Base-by-base conservation (phyloP, 345 rosid species). In the Gossypium australe region DNA sequence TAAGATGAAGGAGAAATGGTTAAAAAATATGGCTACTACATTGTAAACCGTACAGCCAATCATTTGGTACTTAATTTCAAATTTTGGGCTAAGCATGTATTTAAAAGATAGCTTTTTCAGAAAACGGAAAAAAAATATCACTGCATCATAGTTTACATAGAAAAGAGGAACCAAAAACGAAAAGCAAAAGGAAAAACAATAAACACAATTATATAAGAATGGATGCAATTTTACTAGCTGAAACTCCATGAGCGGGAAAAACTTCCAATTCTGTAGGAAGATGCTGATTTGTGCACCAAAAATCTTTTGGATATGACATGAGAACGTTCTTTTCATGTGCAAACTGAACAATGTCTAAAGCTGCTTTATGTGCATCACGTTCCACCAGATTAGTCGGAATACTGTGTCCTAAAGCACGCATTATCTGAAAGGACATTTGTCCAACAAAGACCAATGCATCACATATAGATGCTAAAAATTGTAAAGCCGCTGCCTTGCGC, bases 391-490 rank as follows among this genome's bases (percentile, higher is more conserved):
- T 77, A 71, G 82, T 70, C 71, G 87, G 87, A 76, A 88, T 80
- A 62, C 84, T 56, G 58, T 79, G 59, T 64, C 87, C 86, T 58
- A 88, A 80, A 20, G 86, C 90, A 70, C 67, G 85, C 84, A 87
- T 83, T 75, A 90, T 90, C 69, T 85, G 92, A 76, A 88, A 84
- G 63, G 92, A 75, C 86, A 90, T 84, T 83, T 80, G 77, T 74
- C 94, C 92, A 51, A 88, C 78, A 45, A 90, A 86, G 75, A 90
- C 56, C 80, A 90, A 72, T 62, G 82, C 86, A 67, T 90, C 90
- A 71, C 94, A 88, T 80, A 78, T 79, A 60, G 94, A 86, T 78
- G 86, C 87, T 81, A 90, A 85, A 75, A 77, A 83, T n/a, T 48
- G 79, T 81, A 90, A 75, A 20, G 94, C 94, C 70, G 85, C 79